A percentile compares a stretch with the other conserved stretches of the same genome.
Conservation (phyloP, 352 stramenopile species). For the Globisporangium okanoganense region DNA sequence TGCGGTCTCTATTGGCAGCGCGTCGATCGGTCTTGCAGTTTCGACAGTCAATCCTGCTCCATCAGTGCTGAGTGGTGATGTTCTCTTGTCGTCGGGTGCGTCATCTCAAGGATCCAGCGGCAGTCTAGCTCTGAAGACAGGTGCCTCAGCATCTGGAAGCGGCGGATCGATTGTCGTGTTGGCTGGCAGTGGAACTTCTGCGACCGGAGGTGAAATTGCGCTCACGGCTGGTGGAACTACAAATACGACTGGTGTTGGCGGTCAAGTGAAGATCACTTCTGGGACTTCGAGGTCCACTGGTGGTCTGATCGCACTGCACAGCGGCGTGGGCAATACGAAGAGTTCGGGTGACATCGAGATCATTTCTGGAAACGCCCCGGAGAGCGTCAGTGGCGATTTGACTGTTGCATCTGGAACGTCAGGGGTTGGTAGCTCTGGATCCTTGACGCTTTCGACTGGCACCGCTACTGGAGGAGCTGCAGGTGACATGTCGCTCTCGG, state of each 20-base stretch:
- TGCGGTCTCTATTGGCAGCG: constrained; percentile 21
- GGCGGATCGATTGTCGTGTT: constrained; percentile 20
- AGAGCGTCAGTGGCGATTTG: constrained; percentile 51
- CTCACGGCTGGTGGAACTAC: constrained; percentile 26
- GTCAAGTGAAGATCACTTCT: constrained; percentile 30
- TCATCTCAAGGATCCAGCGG: constrained; percentile 25
- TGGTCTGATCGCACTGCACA: constrained; percentile 31
- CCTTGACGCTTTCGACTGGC: constrained; percentile 37
- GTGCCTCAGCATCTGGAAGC: constrained; percentile 19
- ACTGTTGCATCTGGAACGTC: constrained; percentile 35
- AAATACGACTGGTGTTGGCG: constrained; percentile 25
- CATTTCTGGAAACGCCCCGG: constrained; percentile 24
- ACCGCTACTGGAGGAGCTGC: constrained; percentile 38
- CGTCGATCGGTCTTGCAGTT: constrained; percentile 20
- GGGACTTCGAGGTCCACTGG: constrained; percentile 34
- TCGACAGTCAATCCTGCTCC: constrained; percentile 1
- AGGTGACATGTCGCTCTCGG: constrained; percentile 38
- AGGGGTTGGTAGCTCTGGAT: constrained; percentile 43
- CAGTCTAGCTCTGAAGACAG: constrained; percentile 17
- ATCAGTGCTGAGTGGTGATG: constrained; percentile 16
- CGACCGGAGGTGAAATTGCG: constrained; percentile 24
- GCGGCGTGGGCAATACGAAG: constrained; percentile 31
- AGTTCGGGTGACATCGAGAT: constrained; percentile 44
- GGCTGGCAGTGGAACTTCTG: constrained; percentile 20
- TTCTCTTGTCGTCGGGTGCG: constrained; percentile 16